phyloP scores from a whole-genome alignment of 1,284 basidiomycete genomes.

The Tylopilus sp. region DNA sequence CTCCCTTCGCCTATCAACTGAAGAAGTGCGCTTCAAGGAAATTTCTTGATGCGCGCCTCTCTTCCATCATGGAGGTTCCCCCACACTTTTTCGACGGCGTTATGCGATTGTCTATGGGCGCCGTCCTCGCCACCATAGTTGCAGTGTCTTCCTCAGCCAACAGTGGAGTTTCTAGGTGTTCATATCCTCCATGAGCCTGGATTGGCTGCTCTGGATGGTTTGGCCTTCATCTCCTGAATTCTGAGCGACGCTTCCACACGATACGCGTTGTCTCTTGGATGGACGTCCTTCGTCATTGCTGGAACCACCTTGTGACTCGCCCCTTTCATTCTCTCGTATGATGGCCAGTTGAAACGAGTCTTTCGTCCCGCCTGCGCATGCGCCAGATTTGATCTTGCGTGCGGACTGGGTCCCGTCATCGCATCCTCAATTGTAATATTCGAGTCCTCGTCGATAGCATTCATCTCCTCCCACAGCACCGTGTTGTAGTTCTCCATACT shows the following conservation, averaged over 20 bases:
- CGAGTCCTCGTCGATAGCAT: slow-evolving; percentile 10
- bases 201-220: too few relatives aligned
- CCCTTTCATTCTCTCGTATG: slow-evolving; percentile 14
- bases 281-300: slow-evolving; percentile 22
- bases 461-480: slow-evolving; percentile 38
- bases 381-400: slow-evolving; percentile 23
- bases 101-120: too few relatives aligned
- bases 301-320: slow-evolving; percentile 1
- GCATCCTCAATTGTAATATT: too few relatives aligned
- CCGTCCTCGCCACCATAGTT: too few relatives aligned
- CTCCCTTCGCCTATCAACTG: slow-evolving; percentile 6
- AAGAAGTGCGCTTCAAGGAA: slow-evolving; percentile 24
- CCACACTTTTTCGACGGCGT: neutral
- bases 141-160: slow-evolving; percentile 17
- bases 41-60: slow-evolving; percentile 39
- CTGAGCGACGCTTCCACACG: too few relatives aligned
- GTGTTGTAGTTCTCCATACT: slow-evolving; percentile 31
- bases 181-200: neutral
- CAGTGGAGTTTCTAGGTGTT: slow-evolving; percentile 37
- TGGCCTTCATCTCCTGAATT: too few relatives aligned
- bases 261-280: slow-evolving; percentile 26
- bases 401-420: slow-evolving; percentile 38
- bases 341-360: too few relatives aligned
- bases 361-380: neutral
- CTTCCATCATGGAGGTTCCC: slow-evolving; percentile 11